A percentile compares a stretch with the other conserved stretches of the same genome.
phyloP scores from a whole-genome alignment of 2,329 filamentous ascomycete genomes.

The Corniculantispora saksenae region DNA sequence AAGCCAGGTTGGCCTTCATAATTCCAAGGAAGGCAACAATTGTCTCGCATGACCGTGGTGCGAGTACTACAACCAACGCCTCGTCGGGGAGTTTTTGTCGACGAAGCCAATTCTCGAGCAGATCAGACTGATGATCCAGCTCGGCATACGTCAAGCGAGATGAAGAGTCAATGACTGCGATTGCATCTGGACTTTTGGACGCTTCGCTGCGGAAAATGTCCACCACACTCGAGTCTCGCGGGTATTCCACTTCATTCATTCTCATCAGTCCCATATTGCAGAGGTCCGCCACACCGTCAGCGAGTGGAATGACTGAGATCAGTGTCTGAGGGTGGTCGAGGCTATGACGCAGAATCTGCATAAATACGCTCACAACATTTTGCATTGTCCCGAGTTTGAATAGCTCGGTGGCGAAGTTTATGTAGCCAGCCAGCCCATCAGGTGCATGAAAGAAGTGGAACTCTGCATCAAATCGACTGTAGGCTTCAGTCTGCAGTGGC shows the following conservation, averaged over 20 bases:
- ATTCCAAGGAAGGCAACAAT: conserved; percentile 27
- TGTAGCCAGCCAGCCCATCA: background rate
- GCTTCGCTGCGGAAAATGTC: conserved; percentile 28
- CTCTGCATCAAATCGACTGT: conserved; percentile 1
- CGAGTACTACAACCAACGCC: conserved; percentile 24
- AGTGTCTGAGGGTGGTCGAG: conserved; percentile 1
- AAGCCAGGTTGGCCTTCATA: conserved; percentile 28
- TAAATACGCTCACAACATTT: background rate
- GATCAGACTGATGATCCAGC: conserved; percentile 24
- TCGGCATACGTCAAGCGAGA: conserved; percentile 26
- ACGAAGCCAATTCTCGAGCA: conserved; percentile 24
- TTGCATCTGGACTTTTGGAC: background rate
- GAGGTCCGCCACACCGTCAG: conserved; percentile 1
- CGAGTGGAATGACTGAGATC: conserved; percentile 1
- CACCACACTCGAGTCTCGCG: conserved; percentile 24
- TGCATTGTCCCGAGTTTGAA: background rate
- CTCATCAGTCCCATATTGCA: conserved; percentile 12
- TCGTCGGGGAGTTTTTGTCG: conserved; percentile 16
- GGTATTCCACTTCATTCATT: conserved; percentile 17
- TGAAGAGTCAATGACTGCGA: conserved; percentile 25
- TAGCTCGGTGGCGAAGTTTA: background rate
- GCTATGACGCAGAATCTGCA: background rate
- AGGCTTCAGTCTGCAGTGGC: background rate
- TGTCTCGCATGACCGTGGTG: conserved; percentile 27
- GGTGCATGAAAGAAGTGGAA: conserved; percentile 8